These are phyloP conservation scores for Beta lomatogona DNA, from an alignment of 179 eudicot species.

Conservation along the genomic window DNA sequence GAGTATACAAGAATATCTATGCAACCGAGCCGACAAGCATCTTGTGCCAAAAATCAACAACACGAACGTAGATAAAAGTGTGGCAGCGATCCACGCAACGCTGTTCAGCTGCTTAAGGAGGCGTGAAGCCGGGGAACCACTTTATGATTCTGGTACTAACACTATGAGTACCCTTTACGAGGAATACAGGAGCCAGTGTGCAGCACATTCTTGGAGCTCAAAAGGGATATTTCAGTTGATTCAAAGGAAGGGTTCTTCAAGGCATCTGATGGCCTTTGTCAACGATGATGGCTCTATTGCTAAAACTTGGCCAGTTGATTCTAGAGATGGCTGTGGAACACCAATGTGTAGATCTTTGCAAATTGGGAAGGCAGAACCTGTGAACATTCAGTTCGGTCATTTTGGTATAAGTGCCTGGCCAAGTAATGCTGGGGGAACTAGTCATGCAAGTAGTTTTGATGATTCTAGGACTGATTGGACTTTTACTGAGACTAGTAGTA, in stretches of 20 bases:
- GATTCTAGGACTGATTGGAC: slow-evolving; percentile 74
- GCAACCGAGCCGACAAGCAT: slow-evolving; percentile 94
- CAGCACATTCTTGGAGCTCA: slow-evolving; percentile 84
- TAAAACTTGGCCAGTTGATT: slow-evolving; percentile 91
- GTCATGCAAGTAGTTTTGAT: slow-evolving; percentile 88
- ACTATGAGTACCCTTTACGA: slow-evolving; percentile 67
- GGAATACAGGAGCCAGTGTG: slow-evolving; percentile 79
- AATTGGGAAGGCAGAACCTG: slow-evolving; percentile 78
- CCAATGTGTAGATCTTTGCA: slow-evolving; percentile 80
- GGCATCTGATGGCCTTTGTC: slow-evolving; percentile 91
- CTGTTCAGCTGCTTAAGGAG: slow-evolving; percentile 86
- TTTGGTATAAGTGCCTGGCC: slow-evolving; percentile 99
- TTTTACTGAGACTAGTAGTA: slow-evolving; percentile 76
- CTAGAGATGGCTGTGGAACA: slow-evolving; percentile 46
- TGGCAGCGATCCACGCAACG: slow-evolving; percentile 93
- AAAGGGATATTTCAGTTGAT: slow-evolving; percentile 94
- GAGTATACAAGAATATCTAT: slow-evolving; percentile 88
- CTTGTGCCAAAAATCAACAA: slow-evolving; percentile 91
- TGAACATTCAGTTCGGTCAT: slow-evolving; percentile 94
- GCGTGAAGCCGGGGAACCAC: slow-evolving; percentile 74
- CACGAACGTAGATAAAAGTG: slow-evolving; percentile 94
- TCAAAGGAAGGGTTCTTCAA: slow-evolving; percentile 83
- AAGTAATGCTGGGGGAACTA: slow-evolving; percentile 77
- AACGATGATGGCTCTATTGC: slow-evolving; percentile 94
- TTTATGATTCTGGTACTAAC: slow-evolving; percentile 76